Conservation (phyloP, 257 asterid genomes). For the Nicotiana attenuata region DNA sequence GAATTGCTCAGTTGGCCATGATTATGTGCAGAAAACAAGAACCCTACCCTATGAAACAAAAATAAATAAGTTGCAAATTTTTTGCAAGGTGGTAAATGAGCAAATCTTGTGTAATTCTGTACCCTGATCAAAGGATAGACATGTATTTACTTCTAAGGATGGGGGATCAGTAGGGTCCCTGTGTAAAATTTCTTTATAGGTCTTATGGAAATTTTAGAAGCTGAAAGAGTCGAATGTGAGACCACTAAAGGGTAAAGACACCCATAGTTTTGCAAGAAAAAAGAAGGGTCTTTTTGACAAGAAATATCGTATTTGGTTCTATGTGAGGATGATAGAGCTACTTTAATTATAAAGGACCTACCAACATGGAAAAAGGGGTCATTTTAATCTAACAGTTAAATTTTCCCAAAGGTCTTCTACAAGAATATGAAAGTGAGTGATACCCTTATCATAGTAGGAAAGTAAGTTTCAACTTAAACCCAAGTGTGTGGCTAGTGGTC, state of each 20-base stretch:
- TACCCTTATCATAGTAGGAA: background rate
- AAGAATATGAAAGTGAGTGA: background rate
- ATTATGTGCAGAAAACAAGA: background rate
- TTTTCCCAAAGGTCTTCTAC: background rate
- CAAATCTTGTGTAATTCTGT: background rate
- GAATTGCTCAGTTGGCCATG: no score
- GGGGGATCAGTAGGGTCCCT: background rate
- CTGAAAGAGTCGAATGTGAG: background rate
- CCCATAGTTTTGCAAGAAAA: no score
- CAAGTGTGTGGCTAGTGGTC: no score
- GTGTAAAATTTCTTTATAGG: background rate
- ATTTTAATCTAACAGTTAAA: background rate
- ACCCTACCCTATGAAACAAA: background rate
- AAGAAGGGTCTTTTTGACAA: no score
- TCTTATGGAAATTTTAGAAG: background rate
- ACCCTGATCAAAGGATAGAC: background rate
- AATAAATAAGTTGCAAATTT: background rate
- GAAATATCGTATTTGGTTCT: no score
- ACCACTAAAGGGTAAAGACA: background rate
- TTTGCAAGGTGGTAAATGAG: background rate
- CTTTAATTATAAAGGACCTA: slow-evolving; percentile 12
- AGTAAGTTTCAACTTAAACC: background rate
- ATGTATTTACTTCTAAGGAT: background rate
- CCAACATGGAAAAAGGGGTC: background rate
- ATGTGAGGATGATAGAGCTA: background rate